Conservation (phyloP, 2,329 filamentous ascomycete species). For the Clarireedia sp. region DNA sequence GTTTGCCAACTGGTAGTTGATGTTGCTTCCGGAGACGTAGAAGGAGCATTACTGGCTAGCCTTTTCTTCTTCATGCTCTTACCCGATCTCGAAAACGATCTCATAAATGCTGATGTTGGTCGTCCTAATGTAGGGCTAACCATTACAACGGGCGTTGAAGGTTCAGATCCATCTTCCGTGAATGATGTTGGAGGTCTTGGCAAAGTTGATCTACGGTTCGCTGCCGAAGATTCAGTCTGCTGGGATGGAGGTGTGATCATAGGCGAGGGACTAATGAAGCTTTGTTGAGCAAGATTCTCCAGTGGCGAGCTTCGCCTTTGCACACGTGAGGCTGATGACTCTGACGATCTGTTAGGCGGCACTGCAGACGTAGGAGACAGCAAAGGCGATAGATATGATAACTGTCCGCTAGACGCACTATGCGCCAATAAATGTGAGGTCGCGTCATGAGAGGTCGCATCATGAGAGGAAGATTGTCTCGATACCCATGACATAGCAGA, state of each 20-base stretch:
- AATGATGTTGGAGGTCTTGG: not conserved
- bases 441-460: not conserved
- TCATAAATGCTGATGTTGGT: not conserved
- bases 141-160: not conserved
- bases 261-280: not conserved
- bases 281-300: not conserved
- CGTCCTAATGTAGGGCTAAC: not conserved
- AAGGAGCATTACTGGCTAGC: not conserved
- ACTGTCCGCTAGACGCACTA: not conserved
- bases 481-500: not conserved
- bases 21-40: not conserved
- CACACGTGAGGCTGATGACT: not conserved
- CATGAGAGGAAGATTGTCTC: not conserved
- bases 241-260: not conserved
- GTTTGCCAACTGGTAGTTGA: not conserved
- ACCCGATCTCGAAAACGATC: not conserved
- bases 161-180: not conserved
- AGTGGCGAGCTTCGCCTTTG: not conserved
- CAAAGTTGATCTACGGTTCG: not conserved
- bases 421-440: not conserved
- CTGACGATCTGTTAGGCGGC: not conserved
- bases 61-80: not conserved
- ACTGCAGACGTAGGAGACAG: not conserved
- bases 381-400: not conserved
- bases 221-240: not conserved